phyloP scores from a whole-genome alignment of 306 rosid genomes.

The Sphenostylis stenocarpa region DNA sequence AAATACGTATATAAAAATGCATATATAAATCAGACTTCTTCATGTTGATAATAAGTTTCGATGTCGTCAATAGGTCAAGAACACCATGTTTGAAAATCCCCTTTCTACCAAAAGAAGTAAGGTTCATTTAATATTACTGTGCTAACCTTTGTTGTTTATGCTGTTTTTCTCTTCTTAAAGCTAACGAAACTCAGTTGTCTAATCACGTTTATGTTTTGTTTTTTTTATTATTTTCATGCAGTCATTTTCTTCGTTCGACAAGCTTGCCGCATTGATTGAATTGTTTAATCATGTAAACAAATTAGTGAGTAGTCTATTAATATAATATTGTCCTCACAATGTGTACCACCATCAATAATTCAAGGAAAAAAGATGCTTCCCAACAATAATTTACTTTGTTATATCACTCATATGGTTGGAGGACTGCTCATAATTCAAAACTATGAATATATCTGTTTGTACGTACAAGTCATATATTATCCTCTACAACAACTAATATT shows the following conservation, averaged over 20 bases:
- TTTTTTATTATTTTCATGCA: background rate
- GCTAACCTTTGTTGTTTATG: constrained; percentile 5
- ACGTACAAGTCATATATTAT: background rate
- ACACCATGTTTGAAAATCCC: constrained; percentile 17
- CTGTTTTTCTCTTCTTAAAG: background rate
- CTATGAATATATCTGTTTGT: background rate
- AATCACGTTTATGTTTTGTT: background rate
- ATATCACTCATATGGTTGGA: background rate
- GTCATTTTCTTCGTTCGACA: constrained; percentile 33
- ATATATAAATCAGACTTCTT: too few relatives aligned
- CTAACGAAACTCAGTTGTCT: constrained; percentile 16
- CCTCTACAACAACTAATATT: background rate
- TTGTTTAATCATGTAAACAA: constrained; percentile 37
- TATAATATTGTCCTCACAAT: constrained; percentile 28
- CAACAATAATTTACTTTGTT: constrained; percentile 25
- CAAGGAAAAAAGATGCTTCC: constrained; percentile 20
- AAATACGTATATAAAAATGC: too few relatives aligned
- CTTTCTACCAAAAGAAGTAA: background rate
- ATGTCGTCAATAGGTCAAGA: too few relatives aligned
- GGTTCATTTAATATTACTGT: constrained; percentile 4
- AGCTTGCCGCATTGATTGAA: constrained; percentile 5
- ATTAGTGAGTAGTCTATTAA: constrained; percentile 27
- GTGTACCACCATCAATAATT: constrained; percentile 39
- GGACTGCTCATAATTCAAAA: constrained; percentile 5
- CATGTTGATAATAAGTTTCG: too few relatives aligned